Base-by-base conservation (phyloP, 495 filamentous ascomycete genomes). In the Trichoderma virens region DNA sequence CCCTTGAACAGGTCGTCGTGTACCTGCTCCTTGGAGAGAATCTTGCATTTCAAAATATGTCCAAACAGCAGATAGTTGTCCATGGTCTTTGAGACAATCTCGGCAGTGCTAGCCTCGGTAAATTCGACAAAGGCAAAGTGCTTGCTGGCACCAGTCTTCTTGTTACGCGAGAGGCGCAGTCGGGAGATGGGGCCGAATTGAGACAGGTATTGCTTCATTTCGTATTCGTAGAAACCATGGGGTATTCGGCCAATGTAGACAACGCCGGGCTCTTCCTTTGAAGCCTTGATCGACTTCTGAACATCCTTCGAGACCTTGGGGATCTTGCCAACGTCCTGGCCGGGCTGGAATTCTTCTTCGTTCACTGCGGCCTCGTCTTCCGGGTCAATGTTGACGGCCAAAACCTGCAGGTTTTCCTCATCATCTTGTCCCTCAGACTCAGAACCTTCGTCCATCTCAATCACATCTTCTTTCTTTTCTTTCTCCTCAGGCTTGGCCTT, bases 71-170 rank as follows among this genome's bases (percentile, higher is more conserved):
- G 87, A 73, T 98, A 98, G 77, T 94, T 97, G 78, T 98, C 84
- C 95, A 98, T 98, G 2, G 94, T 97, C 68, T 88, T 87, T 18
- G 90, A 88, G 59, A 93, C 94, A 67, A 98, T 91, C 70, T 90
- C 85, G 63, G 93, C 93, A 31, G 96, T 93, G 31, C 86, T 83
- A 43, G 78, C 73, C 56, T 86, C 88, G 25, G 83, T 80, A 72
- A 98, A 98, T 73, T 98, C 90, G 68, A 98, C 81, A 74, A 96
- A 98, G 9, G 91, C 94, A 70, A 88, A 94, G 80, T 98, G 94
- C 77, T 90, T 93, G 68, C 87, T 90, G 41, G 83, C 81, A 61
- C 95, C 94, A 27, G 92, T 97, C 72, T 88, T 87, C 69, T 85
- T 87, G 82, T 96, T 97, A 65, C 95, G 90, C 4, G 92, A 94